These are phyloP conservation scores for Rhodosporidiobolus odoratus DNA, from an alignment of 768 basidiomycete genomes.

Conservation along the genomic window DNA sequence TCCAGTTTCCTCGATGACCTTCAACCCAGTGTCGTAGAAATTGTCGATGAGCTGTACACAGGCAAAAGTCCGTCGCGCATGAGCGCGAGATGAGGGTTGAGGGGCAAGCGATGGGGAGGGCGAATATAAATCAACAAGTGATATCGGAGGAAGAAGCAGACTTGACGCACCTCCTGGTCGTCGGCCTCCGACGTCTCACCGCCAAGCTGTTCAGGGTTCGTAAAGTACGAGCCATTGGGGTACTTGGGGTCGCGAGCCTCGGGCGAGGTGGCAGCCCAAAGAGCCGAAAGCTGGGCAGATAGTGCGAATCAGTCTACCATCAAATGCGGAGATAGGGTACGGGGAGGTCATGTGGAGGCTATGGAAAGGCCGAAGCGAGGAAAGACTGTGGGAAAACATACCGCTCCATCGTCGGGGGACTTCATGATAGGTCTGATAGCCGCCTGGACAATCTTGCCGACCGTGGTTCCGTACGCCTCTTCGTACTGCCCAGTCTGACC, in stretches of 20 bases:
- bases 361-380: too few relatives aligned
- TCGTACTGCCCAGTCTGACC: conserved; percentile 30
- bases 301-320: too few relatives aligned
- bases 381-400: too few relatives aligned
- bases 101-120: fast-evolving
- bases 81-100: too few relatives aligned
- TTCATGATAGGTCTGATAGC: conserved; percentile 5
- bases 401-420: background rate
- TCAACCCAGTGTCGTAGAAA: conserved; percentile 17
- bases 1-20: conserved; percentile 21
- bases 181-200: conserved; percentile 11
- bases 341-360: conserved; percentile 4
- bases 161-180: conserved; percentile 19
- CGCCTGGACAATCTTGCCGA: conserved; percentile 9
- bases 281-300: background rate
- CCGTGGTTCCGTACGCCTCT: conserved; percentile 24
- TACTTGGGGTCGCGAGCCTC: conserved; percentile 17
- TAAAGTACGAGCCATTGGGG: conserved; percentile 21
- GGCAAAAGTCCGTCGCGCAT: too few relatives aligned
- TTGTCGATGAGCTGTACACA: conserved; percentile 36
- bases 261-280: conserved; percentile 16
- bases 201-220: conserved; percentile 13
- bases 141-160: background rate
- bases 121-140: background rate
- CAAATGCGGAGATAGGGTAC: background rate